phyloP scores from a whole-genome alignment of 257 asterid genomes.

The Fraxinus pennsylvanica region DNA sequence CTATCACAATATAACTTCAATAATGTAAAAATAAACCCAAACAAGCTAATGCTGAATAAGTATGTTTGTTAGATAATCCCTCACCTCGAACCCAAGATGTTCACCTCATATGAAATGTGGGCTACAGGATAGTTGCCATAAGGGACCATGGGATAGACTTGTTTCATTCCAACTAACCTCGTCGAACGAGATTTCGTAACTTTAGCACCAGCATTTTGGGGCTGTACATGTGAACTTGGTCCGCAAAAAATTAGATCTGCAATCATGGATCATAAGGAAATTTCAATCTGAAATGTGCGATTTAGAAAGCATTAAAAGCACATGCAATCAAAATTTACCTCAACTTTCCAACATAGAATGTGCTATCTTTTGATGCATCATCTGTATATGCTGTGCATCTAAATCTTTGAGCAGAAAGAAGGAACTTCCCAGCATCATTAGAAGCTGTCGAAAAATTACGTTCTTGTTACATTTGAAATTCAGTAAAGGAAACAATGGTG shows the following conservation, averaged over 20 bases:
- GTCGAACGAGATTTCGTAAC: slow-evolving; percentile 69
- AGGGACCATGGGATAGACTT: slow-evolving; percentile 80
- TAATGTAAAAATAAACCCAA: too few relatives aligned
- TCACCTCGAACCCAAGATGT: slow-evolving; percentile 90
- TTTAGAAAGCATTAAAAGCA: not conserved
- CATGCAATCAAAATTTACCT: slow-evolving; percentile 46
- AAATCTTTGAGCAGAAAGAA: slow-evolving; percentile 86
- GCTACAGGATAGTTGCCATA: slow-evolving; percentile 87
- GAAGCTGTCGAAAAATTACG: slow-evolving; percentile 54
- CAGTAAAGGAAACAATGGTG: not conserved
- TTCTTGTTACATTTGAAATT: not conserved
- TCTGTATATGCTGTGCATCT: slow-evolving; percentile 84
- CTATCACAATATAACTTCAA: too few relatives aligned
- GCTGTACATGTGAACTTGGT: slow-evolving; percentile 92
- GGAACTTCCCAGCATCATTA: slow-evolving; percentile 90
- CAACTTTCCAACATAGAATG: slow-evolving; percentile 80
- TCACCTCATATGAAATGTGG: slow-evolving; percentile 79
- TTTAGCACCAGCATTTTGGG: slow-evolving; percentile 65
- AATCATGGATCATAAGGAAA: slow-evolving; percentile 15
- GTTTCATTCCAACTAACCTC: slow-evolving; percentile 68
- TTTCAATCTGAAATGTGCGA: slow-evolving; percentile 8
- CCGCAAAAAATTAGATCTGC: slow-evolving; percentile 92
- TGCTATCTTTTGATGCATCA: slow-evolving; percentile 77
- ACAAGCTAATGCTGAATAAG: too few relatives aligned
- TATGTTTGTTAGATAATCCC: not conserved